Evolutionary conservation across 257 asterid species (phyloP), one percentile per base, ranked within the genome.

Genomic region (Linderniella brevidens): DNA sequence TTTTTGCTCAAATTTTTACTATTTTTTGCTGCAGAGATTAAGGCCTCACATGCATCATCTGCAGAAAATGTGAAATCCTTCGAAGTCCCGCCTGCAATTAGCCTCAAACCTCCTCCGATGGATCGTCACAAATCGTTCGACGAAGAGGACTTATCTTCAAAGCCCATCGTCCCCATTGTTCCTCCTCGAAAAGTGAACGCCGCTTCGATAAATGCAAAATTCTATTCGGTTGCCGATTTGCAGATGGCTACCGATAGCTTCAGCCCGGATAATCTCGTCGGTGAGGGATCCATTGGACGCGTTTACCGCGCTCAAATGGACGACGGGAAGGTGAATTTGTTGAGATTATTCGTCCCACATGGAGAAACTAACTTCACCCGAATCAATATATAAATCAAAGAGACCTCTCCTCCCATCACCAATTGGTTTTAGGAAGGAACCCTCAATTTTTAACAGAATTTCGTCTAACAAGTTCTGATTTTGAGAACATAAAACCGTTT

Each of bases 201-300:
- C 11, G 75, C 74, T 48, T 78, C 80, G 5, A 68, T 88, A 67
- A 69, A 78, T 40, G 82, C 85, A 9, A 71, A 68, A 44, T 25
- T 6, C 32, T 25, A 39, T 39, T 39, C 13, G 9, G 43, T 39
- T 39, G 51, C 36, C 10, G 51, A 46, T 46, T 46, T 46, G 51
- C 35, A 46, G 51, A 19, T 7, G 65, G 95, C 95, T 18, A 87
- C 97, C 1, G 83, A 80, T 58, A 87, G 94, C 73, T 87, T 87
- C 71, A 75, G 46, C 56, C 72, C 57, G 3, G 97, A 80, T 4
- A 80, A 78, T 66, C 86, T 83, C 57, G 62, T 87, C 25, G 95
- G 95, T 0, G 97, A 87, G 70, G 97, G 97, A 57, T 75, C 95
- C 49, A 54, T 78, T 13, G 93, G 93, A 12, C 81, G 95, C 44